Percentiles rank a stretch among this genome's conserved stretches.
Conservation (phyloP, 768 basidiomycete genomes). For the Baorangia bicolor region DNA sequence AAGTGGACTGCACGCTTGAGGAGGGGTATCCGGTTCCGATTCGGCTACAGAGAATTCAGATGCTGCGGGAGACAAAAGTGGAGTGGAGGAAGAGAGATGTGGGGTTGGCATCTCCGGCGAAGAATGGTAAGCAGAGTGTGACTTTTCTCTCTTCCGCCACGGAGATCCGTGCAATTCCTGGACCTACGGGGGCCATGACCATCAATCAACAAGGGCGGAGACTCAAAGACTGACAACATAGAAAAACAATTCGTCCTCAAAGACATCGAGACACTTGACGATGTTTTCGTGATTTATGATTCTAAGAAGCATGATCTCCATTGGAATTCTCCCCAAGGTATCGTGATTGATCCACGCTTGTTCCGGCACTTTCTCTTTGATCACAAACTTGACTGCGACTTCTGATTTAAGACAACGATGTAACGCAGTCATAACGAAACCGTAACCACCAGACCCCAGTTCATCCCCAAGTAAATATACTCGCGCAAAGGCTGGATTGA, state of each 20-base stretch:
- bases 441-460: conserved; percentile 90
- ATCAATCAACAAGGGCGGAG: conserved; percentile 1
- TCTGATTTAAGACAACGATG: conserved; percentile 59
- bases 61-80: conserved; percentile 56
- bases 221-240: conserved; percentile 64
- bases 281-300: conserved; percentile 77
- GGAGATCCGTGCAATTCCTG: conserved; percentile 93
- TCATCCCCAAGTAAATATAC: conserved; percentile 68
- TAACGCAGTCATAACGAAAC: conserved; percentile 88
- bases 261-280: conserved; percentile 79
- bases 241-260: conserved; percentile 80
- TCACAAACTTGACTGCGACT: conserved; percentile 95
- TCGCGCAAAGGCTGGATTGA: conserved; percentile 59
- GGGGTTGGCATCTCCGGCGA: conserved; percentile 27
- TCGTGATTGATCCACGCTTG: conserved; percentile 58
- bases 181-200: conserved; percentile 46
- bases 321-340: conserved; percentile 62
- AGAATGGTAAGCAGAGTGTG: conserved; percentile 22
- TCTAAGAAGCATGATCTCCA: conserved; percentile 77
- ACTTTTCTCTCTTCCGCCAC: conserved; percentile 58
- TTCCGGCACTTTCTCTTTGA: conserved; percentile 65
- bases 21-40: conserved; percentile 47
- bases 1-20: conserved; percentile 28
- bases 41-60: conserved; percentile 47
- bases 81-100: conserved; percentile 39